Evolutionary conservation across 345 rosid genomes (phyloP).

Genomic region (Brassica incana): DNA sequence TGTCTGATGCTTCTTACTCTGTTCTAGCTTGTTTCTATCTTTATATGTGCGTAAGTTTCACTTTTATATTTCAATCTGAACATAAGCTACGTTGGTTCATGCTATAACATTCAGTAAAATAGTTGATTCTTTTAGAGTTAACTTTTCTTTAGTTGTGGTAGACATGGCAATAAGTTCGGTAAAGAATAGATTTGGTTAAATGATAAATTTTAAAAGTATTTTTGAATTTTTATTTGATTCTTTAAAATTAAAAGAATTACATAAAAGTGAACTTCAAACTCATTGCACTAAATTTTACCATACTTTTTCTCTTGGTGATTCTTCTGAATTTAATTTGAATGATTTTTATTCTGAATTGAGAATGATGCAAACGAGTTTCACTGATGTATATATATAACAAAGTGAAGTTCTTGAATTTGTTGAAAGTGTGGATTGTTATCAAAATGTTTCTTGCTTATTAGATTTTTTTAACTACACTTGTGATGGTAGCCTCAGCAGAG

Average conservation of each 20-base stretch:
- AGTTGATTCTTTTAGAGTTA: neutral
- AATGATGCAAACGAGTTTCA: neutral
- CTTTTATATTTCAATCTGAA: neutral
- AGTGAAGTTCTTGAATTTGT: neutral
- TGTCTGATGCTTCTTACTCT: neutral
- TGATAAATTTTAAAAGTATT: no score
- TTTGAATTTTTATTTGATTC: no score
- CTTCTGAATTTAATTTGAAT: neutral
- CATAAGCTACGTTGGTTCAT: neutral
- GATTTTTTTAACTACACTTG: neutral
- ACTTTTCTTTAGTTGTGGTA: no score
- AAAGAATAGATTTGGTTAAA: no score
- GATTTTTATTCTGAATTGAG: neutral
- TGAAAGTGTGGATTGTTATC: neutral
- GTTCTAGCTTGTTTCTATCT: neutral
- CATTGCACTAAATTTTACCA: no score
- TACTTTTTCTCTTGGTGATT: neutral
- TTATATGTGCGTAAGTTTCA: neutral
- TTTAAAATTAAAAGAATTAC: no score
- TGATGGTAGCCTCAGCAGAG: neutral
- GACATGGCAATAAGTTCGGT: no score
- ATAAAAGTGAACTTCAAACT: no score
- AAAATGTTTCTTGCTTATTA: neutral
- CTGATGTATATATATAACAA: neutral
- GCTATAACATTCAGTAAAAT: neutral